Evolutionary conservation across 176 grass and related monocot genomes (phyloP).

Genomic region (Carex parvula): DNA sequence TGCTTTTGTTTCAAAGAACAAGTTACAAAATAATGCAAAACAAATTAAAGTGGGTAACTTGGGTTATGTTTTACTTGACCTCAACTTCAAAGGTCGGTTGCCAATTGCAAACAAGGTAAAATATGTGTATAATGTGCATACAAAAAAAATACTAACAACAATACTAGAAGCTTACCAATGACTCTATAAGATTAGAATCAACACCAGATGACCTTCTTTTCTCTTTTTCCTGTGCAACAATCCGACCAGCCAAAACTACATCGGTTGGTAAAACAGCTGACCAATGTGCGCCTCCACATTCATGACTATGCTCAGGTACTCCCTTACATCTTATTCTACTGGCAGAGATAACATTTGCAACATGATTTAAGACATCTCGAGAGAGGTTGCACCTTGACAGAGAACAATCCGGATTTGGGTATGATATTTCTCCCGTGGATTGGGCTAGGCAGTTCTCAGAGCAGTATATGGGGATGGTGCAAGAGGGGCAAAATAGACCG

Average conservation of each 20-base stretch:
- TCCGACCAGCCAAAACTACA: slow-evolving; percentile 82
- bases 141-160: slow-evolving; percentile 2
- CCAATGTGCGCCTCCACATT: slow-evolving; percentile 91
- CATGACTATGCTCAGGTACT: slow-evolving; percentile 73
- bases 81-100: neutral
- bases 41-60: neutral
- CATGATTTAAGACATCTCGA: slow-evolving; percentile 35
- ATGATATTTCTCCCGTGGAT: slow-evolving; percentile 38
- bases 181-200: slow-evolving; percentile 29
- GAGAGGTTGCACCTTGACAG: slow-evolving; percentile 22
- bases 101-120: neutral
- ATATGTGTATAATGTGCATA: neutral
- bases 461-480: slow-evolving; percentile 88
- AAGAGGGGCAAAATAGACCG: slow-evolving; percentile 56
- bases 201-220: slow-evolving; percentile 45
- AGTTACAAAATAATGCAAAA: neutral
- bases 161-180: slow-evolving; percentile 46
- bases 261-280: slow-evolving; percentile 83
- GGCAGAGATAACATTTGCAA: slow-evolving; percentile 36
- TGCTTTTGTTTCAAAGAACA: slow-evolving; percentile 5
- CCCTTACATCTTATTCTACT: slow-evolving; percentile 28
- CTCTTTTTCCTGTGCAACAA: slow-evolving; percentile 50
- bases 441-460: slow-evolving; percentile 61
- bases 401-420: slow-evolving; percentile 21
- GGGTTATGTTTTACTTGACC: neutral